Conservation (phyloP, 139 green algal species). For the Haematococcus sp. region DNA sequence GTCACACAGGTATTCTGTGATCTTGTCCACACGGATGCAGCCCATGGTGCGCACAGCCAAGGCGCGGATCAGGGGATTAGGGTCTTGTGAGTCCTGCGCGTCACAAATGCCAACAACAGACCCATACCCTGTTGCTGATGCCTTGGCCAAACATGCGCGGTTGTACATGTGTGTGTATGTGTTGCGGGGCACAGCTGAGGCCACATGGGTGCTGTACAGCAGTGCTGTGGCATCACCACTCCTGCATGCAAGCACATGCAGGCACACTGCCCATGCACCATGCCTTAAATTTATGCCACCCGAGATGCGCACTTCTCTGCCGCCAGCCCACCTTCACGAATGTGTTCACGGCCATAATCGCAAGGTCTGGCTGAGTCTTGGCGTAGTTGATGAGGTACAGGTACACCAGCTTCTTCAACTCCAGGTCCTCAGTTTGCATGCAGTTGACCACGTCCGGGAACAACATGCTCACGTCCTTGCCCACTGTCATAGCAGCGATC, state of each 20-base stretch:
- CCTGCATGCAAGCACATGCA: no score
- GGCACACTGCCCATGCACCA: no score
- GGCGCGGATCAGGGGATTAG: conserved; percentile 95
- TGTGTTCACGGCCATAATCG: conserved; percentile 99
- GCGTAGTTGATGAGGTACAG: conserved; percentile 99
- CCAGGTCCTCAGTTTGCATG: conserved; percentile 89
- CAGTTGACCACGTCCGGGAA: conserved; percentile 98
- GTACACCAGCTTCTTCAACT: conserved; percentile 96
- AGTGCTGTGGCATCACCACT: no score
- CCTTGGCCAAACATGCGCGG: neutral
- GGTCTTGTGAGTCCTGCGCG: conserved; percentile 92
- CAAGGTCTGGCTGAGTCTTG: conserved; percentile 97
- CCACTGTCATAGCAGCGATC: conserved; percentile 98
- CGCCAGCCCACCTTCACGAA: conserved; percentile 93
- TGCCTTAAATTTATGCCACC: no score
- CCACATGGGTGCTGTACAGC: no score
- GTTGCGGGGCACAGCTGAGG: no score
- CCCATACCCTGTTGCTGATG: neutral
- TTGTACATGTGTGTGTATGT: conserved; percentile 2
- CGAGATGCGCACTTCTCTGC: neutral
- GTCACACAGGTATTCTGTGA: conserved; percentile 99
- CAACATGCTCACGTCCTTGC: conserved; percentile 93
- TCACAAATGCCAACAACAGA: neutral
- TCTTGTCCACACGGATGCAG: conserved; percentile 98
- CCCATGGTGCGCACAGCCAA: conserved; percentile 98